A percentile compares a stretch with the other conserved stretches of the same genome.
These are phyloP conservation scores for Chlamydomonas applanata DNA, from an alignment of 139 green algal species.

Conservation along the genomic window DNA sequence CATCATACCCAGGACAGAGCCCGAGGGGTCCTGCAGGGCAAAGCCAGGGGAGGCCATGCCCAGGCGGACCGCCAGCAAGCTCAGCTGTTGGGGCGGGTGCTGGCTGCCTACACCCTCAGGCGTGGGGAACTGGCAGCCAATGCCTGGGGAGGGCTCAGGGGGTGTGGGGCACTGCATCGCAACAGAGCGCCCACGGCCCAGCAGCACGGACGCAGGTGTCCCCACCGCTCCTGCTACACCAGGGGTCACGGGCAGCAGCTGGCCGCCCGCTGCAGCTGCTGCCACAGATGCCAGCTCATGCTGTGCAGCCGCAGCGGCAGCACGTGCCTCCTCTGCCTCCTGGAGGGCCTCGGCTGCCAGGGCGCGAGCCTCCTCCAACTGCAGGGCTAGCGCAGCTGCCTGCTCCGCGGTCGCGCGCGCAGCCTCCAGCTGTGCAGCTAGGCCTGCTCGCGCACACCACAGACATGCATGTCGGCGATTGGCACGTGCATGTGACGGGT, in stretches of 20 bases:
- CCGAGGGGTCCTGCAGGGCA: not conserved
- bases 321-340: not conserved
- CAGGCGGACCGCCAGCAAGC: not conserved
- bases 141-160: not conserved
- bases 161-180: constrained; percentile 15
- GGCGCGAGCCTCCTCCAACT: not conserved
- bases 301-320: not conserved
- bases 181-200: not conserved
- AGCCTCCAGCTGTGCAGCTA: not conserved
- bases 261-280: not conserved
- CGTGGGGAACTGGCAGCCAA: constrained; percentile 13
- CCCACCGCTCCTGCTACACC: not conserved
- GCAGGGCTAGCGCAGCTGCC: not conserved
- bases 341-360: not conserved
- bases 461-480: too few relatives aligned
- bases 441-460: too few relatives aligned
- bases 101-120: not conserved
- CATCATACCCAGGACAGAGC: not conserved
- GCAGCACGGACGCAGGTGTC: not conserved
- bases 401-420: not conserved
- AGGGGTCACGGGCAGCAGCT: not conserved
- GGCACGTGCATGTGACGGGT: too few relatives aligned
- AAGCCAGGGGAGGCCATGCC: too few relatives aligned
- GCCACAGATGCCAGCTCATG: not conserved
- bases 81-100: too few relatives aligned